phyloP scores from a whole-genome alignment of 2,329 filamentous ascomycete genomes.

The Penicillium olsonii region DNA sequence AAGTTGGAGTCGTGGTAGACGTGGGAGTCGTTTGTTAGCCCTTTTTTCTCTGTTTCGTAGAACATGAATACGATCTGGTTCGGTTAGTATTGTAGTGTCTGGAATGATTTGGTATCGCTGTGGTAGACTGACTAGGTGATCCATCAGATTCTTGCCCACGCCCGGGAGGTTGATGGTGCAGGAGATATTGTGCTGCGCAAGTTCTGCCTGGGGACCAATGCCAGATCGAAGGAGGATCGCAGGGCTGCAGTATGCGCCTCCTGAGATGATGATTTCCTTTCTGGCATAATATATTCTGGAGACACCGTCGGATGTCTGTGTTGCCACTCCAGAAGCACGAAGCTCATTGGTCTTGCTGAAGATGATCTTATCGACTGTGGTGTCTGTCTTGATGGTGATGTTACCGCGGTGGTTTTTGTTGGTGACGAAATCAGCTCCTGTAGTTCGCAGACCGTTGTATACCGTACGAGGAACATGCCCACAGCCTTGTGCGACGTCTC shows the following conservation, averaged over 20 bases:
- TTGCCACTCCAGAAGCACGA: conserved; percentile 42
- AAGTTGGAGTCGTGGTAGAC: conserved; percentile 58
- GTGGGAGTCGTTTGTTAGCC: conserved; percentile 59
- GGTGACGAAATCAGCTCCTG: conserved; percentile 56
- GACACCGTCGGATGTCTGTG: conserved; percentile 33
- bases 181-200: conserved; percentile 47
- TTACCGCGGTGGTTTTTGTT: conserved; percentile 48
- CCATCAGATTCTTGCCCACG: conserved; percentile 57
- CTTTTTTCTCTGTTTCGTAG: conserved; percentile 57
- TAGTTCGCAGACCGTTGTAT: conserved; percentile 54
- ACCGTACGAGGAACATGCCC: conserved; percentile 58
- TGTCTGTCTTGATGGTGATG: conserved; percentile 51
- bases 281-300: conserved; percentile 40
- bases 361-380: conserved; percentile 55
- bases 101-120: background rate
- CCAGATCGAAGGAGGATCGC: conserved; percentile 57
- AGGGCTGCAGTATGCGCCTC: conserved; percentile 55
- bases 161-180: conserved; percentile 50
- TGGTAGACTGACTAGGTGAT: conserved; percentile 48
- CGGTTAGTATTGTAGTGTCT: conserved; percentile 6
- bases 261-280: conserved; percentile 52
- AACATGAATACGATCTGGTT: conserved; percentile 60
- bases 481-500: conserved; percentile 56
- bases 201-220: conserved; percentile 50
- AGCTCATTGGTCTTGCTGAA: conserved; percentile 43